These are phyloP conservation scores for Fonsecaea erecta DNA, from an alignment of 2,329 filamentous ascomycete species.

Conservation along the genomic window DNA sequence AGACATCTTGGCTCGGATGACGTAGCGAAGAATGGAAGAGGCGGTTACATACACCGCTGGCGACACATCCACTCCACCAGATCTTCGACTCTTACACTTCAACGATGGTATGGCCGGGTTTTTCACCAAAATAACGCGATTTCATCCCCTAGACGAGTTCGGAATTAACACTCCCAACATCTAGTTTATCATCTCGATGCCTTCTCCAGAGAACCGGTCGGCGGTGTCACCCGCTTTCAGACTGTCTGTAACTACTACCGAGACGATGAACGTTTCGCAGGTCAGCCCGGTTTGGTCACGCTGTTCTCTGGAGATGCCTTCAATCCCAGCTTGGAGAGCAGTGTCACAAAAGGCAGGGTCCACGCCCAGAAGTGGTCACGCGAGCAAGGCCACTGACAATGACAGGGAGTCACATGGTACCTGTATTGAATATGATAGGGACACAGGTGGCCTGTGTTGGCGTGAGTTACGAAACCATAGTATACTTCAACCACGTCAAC, in stretches of 20 bases:
- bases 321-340: slow-evolving; percentile 87
- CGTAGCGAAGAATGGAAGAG: slow-evolving; percentile 25
- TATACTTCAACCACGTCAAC: background rate
- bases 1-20: background rate
- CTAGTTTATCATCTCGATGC: slow-evolving; percentile 80
- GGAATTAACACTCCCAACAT: slow-evolving; percentile 1
- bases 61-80: slow-evolving; percentile 59
- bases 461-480: slow-evolving; percentile 54
- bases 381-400: slow-evolving; percentile 12
- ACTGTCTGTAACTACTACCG: slow-evolving; percentile 77
- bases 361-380: background rate
- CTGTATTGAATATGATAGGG: slow-evolving; percentile 75
- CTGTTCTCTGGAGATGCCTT: slow-evolving; percentile 93
- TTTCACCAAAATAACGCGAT: background rate
- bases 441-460: slow-evolving; percentile 83
- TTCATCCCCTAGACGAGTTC: background rate
- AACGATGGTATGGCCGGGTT: slow-evolving; percentile 63
- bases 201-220: slow-evolving; percentile 62
- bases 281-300: slow-evolving; percentile 70
- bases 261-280: slow-evolving; percentile 62
- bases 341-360: slow-evolving; percentile 75
- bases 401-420: slow-evolving; percentile 75
- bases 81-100: slow-evolving; percentile 83
- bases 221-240: slow-evolving; percentile 80
- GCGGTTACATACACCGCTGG: slow-evolving; percentile 41